Evolutionary conservation across 345 rosid genomes (phyloP), one percentile per base, ranked within the genome.

Genomic region (Aethionema arabicum): DNA sequence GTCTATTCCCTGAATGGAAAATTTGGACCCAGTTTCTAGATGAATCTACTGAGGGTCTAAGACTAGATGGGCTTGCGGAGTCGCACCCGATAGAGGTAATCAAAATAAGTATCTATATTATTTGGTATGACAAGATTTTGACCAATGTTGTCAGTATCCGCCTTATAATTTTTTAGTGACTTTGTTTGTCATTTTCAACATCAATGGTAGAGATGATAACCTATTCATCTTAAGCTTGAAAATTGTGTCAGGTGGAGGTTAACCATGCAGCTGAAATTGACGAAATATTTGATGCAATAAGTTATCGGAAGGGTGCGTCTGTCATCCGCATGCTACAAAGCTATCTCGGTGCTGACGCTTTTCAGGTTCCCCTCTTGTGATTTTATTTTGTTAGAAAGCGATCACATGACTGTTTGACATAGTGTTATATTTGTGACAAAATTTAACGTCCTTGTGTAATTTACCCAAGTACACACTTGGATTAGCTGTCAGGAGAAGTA

Each of bases 11-110:
- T 29, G 90, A 90, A 67, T 93, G 97, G 99, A 90, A 90, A 69
- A 82, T 87, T 59, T 93, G 99, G 97, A 93, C 96, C 63, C 99
- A 93, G 81, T 93, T 93, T 84, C 83, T 93, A 72, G 88, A 83
- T 52, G 95, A 90, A 80, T 78, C 74, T 66, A 90, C 91, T 16
- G 83, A 68, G 45, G 97, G 97, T 66, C 88, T 93, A 53, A 85
- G 85, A 78, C 76, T 93, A 49, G 99, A 93, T 72, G 91, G 96
- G 64, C 97, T 93, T 66, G 88, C 77, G 35, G 99, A 84, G 78
- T 93, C 99, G 39, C 99, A 93, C 80, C 99, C 99, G 4, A 93
- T 93, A 58, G 99, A 93, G 97, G 99, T 93, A 65, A 59, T 46
- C 14, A 27, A 53, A 58, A 38, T 40, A 31, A 63, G 11, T 51